Evolutionary conservation across 2,329 filamentous ascomycete genomes (phyloP), one percentile per base, ranked within the genome.

Genomic region (Tolypocladium sp.): DNA sequence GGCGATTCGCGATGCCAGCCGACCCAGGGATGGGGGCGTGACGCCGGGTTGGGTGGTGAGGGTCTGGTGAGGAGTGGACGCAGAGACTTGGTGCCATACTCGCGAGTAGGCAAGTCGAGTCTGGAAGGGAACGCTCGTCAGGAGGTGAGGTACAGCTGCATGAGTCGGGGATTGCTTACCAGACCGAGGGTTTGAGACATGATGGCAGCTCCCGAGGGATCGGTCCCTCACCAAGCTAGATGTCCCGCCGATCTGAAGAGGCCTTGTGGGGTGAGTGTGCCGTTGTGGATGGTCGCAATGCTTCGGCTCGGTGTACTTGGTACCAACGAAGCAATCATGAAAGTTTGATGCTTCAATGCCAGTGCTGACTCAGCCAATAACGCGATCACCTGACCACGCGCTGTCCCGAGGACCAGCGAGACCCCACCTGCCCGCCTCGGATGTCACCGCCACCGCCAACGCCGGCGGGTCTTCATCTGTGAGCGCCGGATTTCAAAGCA

Each of bases 81-180:
- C 94, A 74, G 82, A 97, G 74, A 86, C 73, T 64, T 90, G 86
- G 77, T 99, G 94, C 94, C 95, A 99, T 79, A 89, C 86, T 69
- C 95, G 88, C 53, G 92, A 92, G 82, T 97, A 99, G 78, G 94
- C 93, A 64, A 99, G 88, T 71, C 91, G 90, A 62, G 94, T 97
- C 92, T 97, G 67, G 51, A 53, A 3, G n/a, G 15, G 37, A 41
- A 56, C 44, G 58, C 35, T 17, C 15, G 44, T 59, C 25, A 56
- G 41, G 37, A 17, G 27, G 41, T 20, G 38, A 52, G 41, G 40
- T 20, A 12, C n/a, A 41, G 30, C 13, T 4, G 35, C 42, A 58
- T 35, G 52, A 6, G 35, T 25, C 8, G 33, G 40, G 30, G 17
- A 4, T 40, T 35, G 27, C 74, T 67, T 83, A 92, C 90, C 74